These are phyloP conservation scores for Ulvella scutata DNA, from an alignment of 139 green algal genomes.

Conservation along the genomic window DNA sequence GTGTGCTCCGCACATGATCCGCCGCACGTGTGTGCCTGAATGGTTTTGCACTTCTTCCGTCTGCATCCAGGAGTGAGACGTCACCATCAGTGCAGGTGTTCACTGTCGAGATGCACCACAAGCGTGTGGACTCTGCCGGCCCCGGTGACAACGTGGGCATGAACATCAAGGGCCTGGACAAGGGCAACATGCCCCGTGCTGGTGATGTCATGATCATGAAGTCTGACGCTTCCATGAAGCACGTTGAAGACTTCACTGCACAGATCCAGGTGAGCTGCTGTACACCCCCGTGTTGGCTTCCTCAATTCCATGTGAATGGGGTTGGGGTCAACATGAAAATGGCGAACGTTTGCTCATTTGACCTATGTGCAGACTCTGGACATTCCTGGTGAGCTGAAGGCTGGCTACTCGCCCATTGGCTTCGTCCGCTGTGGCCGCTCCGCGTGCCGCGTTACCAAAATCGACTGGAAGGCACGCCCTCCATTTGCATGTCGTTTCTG, in stretches of 20 bases:
- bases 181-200: conserved; percentile 80
- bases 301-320: no score
- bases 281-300: no score
- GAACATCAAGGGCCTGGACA: conserved; percentile 96
- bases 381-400: conserved; percentile 83
- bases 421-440: conserved; percentile 81
- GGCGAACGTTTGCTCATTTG: no score
- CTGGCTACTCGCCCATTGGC: conserved; percentile 77
- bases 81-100: no score
- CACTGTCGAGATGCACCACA: conserved; percentile 99
- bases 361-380: conserved; percentile 89
- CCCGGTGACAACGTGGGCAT: conserved; percentile 99
- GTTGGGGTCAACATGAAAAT: no score
- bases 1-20: no score
- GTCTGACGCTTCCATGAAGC: conserved; percentile 64
- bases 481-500: no score
- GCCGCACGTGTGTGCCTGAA: no score
- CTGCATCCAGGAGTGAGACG: no score
- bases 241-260: conserved; percentile 58
- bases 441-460: conserved; percentile 61
- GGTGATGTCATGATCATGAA: conserved; percentile 89
- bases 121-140: conserved; percentile 77
- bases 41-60: no score
- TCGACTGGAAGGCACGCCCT: conserved; percentile 68
- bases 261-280: no score